These are phyloP conservation scores for Asterella californica DNA, from an alignment of 225 moss, liverwort and hornwort species.

Conservation along the genomic window DNA sequence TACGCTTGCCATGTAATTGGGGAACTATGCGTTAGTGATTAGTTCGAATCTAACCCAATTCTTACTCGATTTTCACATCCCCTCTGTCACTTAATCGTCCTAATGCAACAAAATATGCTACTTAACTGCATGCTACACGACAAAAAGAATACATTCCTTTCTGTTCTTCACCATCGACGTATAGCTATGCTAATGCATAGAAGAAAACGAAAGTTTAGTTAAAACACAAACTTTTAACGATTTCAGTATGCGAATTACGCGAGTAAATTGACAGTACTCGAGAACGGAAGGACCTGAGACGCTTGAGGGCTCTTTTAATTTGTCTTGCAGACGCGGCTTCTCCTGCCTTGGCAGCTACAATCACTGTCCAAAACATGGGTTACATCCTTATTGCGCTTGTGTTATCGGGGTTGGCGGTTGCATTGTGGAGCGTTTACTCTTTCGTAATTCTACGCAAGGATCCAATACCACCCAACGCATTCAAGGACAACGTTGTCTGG, in stretches of 20 bases:
- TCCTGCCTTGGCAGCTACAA: neutral
- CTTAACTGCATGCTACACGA: no score
- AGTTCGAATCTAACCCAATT: no score
- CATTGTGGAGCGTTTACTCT: constrained; percentile 15
- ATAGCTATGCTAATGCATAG: no score
- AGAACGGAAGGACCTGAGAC: neutral
- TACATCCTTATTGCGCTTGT: neutral
- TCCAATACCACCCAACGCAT: constrained; percentile 40
- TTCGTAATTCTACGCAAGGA: constrained; percentile 40
- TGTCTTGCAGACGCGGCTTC: neutral
- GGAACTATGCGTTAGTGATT: no score
- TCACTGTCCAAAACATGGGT: neutral
- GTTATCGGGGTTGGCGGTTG: neutral
- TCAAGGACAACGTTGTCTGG: constrained; percentile 79
- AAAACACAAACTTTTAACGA: no score
- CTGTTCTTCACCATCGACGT: no score
- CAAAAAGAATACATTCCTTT: no score
- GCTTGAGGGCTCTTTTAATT: neutral
- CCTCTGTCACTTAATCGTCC: no score
- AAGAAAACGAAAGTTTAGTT: no score
- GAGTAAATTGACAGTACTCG: neutral
- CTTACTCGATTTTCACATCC: no score
- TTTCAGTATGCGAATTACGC: neutral
- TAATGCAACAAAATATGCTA: no score
- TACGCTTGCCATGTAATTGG: no score